Percentiles rank a stretch among this genome's conserved stretches.
These are phyloP conservation scores for Leishmania major DNA, from an alignment of 208 protist genomes.

Conservation along the genomic window DNA sequence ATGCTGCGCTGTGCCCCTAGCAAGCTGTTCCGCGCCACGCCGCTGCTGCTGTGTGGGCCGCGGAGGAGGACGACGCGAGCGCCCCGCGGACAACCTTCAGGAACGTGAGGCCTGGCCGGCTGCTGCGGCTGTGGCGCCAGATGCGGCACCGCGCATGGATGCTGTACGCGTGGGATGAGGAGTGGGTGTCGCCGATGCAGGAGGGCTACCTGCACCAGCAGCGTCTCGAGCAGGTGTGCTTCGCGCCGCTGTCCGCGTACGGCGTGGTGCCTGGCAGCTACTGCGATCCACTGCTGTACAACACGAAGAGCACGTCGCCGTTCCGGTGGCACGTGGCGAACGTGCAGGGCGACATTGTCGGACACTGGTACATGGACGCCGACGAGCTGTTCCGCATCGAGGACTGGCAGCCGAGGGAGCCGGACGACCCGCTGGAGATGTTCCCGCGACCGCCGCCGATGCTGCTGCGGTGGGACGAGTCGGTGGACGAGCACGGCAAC, in stretches of 20 bases:
- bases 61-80: slow-evolving; percentile 82
- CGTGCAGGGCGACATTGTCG: too few relatives aligned
- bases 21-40: slow-evolving; percentile 47
- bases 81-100: slow-evolving; percentile 90
- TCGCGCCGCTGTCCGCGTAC: slow-evolving; percentile 85
- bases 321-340: too few relatives aligned
- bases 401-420: too few relatives aligned
- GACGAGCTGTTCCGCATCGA: too few relatives aligned
- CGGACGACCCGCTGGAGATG: too few relatives aligned
- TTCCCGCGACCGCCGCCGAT: too few relatives aligned
- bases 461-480: too few relatives aligned
- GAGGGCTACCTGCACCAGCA: slow-evolving; percentile 90
- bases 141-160: slow-evolving; percentile 87
- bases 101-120: slow-evolving; percentile 82
- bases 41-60: slow-evolving; percentile 82
- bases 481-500: too few relatives aligned
- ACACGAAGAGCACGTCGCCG: slow-evolving; percentile 91
- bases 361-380: too few relatives aligned
- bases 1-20: slow-evolving; percentile 48
- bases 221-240: slow-evolving; percentile 90
- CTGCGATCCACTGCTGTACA: slow-evolving; percentile 90
- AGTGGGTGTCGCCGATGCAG: slow-evolving; percentile 70
- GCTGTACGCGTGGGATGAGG: slow-evolving; percentile 87
- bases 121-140: slow-evolving; percentile 88
- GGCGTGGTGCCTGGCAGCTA: slow-evolving; percentile 91